These are phyloP conservation scores for Polysphondylium violaceum DNA, from an alignment of 78 protist species.

Conservation along the genomic window DNA sequence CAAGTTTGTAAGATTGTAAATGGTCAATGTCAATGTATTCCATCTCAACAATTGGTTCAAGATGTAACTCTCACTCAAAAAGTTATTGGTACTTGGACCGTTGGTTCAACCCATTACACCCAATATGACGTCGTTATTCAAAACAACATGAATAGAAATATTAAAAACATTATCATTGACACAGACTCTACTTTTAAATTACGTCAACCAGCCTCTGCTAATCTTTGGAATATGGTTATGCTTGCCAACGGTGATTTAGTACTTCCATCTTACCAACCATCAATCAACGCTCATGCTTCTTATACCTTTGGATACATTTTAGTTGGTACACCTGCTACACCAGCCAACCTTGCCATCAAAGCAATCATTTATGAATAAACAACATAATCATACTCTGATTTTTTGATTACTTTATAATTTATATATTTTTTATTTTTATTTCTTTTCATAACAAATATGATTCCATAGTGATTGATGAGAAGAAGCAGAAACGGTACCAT, in stretches of 20 bases:
- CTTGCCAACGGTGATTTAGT: neutral
- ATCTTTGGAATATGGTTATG: slow-evolving; percentile 12
- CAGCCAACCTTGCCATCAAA: neutral
- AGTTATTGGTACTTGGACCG: slow-evolving; percentile 19
- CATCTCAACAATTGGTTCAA: neutral
- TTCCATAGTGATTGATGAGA: slow-evolving; percentile 33
- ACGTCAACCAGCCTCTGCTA: slow-evolving; percentile 8
- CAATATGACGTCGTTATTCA: slow-evolving; percentile 7
- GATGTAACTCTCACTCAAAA: neutral
- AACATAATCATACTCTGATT: too few species aligned
- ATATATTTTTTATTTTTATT: neutral
- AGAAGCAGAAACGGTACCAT: slow-evolving; percentile 42
- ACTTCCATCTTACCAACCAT: neutral
- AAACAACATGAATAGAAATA: neutral
- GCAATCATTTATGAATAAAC: neutral
- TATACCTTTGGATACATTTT: slow-evolving; percentile 13
- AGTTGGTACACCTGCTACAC: neutral
- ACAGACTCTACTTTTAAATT: slow-evolving; percentile 23
- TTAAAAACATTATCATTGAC: slow-evolving; percentile 18
- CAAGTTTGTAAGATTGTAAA: slow-evolving; percentile 21
- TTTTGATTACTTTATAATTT: neutral
- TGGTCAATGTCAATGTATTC: neutral
- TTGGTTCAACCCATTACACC: slow-evolving; percentile 13
- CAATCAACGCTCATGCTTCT: neutral
- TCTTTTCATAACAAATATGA: slow-evolving; percentile 31